Evolutionary conservation across 163 green algal genomes (phyloP).

Genomic region (Chlamydomonas reinhardtii): DNA sequence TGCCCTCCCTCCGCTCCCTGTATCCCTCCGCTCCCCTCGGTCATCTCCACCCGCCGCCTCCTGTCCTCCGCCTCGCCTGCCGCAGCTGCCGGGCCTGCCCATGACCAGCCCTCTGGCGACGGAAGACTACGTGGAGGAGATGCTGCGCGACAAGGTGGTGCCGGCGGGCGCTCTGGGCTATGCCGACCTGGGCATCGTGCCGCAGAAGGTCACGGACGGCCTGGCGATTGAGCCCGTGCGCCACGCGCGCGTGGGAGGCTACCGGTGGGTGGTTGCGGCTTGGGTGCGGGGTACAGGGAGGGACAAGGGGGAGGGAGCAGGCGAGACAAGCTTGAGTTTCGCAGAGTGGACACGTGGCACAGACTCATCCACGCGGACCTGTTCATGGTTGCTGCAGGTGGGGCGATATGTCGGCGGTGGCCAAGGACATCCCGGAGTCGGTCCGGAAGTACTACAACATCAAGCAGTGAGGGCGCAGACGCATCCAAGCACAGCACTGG

Average conservation of each 20-base stretch:
- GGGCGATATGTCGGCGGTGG: slow-evolving; percentile 64
- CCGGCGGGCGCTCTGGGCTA: slow-evolving; percentile 65
- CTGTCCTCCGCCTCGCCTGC: not conserved
- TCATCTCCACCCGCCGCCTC: too few species aligned
- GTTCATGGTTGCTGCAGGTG: slow-evolving; percentile 25
- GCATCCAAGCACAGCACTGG: too few species aligned
- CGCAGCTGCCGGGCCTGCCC: slow-evolving; percentile 62
- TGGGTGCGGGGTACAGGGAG: too few species aligned
- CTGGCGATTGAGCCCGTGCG: slow-evolving; percentile 86
- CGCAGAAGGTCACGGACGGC: slow-evolving; percentile 76
- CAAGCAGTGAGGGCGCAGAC: slow-evolving; percentile 17
- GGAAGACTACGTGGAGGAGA: slow-evolving; percentile 74
- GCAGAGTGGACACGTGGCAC: too few species aligned
- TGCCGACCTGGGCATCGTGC: slow-evolving; percentile 74
- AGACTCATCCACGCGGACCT: too few species aligned
- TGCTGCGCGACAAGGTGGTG: slow-evolving; percentile 60
- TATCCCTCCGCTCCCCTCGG: too few species aligned
- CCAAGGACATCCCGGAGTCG: slow-evolving; percentile 59
- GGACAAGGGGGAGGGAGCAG: too few species aligned
- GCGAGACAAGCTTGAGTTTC: too few species aligned
- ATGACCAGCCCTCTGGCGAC: slow-evolving; percentile 71
- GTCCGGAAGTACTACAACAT: slow-evolving; percentile 69
- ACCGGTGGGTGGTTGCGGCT: slow-evolving; percentile 55
- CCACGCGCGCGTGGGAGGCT: slow-evolving; percentile 78
- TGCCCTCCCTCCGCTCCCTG: too few species aligned